Percentiles rank a stretch among this genome's conserved stretches.
These are phyloP conservation scores for Aspergillus carbonarius DNA, from an alignment of 2,329 filamentous ascomycete species.

Conservation along the genomic window DNA sequence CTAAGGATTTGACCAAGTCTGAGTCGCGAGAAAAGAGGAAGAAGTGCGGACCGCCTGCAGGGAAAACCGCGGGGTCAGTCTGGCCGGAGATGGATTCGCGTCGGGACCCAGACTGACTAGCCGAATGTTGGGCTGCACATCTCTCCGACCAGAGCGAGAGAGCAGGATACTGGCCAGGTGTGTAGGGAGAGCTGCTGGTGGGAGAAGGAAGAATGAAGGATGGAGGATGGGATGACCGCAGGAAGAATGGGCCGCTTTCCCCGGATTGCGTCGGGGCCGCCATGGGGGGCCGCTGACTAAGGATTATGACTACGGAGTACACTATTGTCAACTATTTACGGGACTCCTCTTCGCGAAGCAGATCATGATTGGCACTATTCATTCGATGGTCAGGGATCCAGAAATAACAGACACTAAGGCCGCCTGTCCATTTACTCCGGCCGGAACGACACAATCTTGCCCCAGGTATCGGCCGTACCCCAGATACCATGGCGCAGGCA, in stretches of 20 bases:
- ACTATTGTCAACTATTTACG: background rate
- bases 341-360: background rate
- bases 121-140: background rate
- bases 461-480: constrained; percentile 58
- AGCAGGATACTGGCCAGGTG: background rate
- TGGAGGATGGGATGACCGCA: background rate
- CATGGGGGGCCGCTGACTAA: background rate
- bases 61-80: background rate
- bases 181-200: background rate
- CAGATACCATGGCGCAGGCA: constrained; percentile 55
- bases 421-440: constrained; percentile 15
- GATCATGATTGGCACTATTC: background rate
- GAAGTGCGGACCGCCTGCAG: background rate
- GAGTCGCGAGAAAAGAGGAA: background rate
- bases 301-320: background rate
- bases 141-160: background rate
- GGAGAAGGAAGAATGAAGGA: background rate
- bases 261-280: constrained; percentile 1
- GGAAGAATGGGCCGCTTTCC: background rate
- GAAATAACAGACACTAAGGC: background rate
- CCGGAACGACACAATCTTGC: constrained; percentile 49
- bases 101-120: background rate
- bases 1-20: background rate
- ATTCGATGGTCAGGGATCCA: background rate
- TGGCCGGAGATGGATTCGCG: background rate